Base-by-base conservation (phyloP, 1,284 basidiomycete species). In the Cystobasidium sp. region DNA sequence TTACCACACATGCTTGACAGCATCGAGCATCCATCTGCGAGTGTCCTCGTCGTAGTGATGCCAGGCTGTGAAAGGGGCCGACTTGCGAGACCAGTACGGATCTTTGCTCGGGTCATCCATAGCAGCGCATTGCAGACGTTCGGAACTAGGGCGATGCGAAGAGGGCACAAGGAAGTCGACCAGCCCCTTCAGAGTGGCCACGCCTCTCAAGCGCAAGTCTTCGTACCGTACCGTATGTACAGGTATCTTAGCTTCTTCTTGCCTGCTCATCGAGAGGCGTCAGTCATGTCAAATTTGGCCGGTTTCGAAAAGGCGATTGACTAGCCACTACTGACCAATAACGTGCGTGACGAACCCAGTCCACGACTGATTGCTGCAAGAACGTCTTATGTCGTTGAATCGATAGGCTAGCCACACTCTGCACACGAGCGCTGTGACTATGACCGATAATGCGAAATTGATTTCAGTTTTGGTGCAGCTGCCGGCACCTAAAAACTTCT, bases 91-190 rank as follows among this genome's bases (percentile, higher is more conserved):
- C 31, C 67, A 59, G 41, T 75, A 75, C 7, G 74, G 67, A 20
- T 75, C 74, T 18, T 47, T 71, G 5, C 37, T 39, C 1, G 69
- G 69, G 44, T 78, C 56, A 20, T 64, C 51, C 46, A 74, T 71
- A 41, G 69, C 65, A 49, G 74, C 72, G 52, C 72, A 78, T 14
- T 75, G 70, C 12, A 79, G 46, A 16, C 74, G 67, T 5, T 62
- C 39, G 3, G 76, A 65, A 0, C 71, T 56, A 0, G 79, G 79
- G 6, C 78, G 67, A 6, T 75, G 67, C 5, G 68, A 43, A 14
- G 70, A 47, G 0, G 79, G 79, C 3, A 79, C 70, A 3, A 78
- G 53, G 70, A 78, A 79, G 5, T 74, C 55, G 9, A 78, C 70
- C 41, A 79, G 64, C 20, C 61, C 41, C 76, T 78, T 76, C 66